Evolutionary conservation across 495 filamentous ascomycete species (phyloP), one percentile per base, ranked within the genome.

Genomic region (Neurospora sp.): DNA sequence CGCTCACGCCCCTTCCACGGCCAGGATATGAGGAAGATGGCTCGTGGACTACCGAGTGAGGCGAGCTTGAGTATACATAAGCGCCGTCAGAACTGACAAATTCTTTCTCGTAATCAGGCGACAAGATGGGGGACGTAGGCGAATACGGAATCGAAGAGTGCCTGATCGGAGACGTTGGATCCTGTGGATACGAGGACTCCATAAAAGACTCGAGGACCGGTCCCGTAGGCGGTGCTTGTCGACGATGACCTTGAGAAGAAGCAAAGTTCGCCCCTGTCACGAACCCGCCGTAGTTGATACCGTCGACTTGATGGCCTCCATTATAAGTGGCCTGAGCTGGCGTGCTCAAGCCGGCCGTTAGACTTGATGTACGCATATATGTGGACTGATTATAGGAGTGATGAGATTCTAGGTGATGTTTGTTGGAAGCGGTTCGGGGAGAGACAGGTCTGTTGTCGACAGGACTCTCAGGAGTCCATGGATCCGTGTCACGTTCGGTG

Each of bases 401-500:
- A 0, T 16, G 27, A 66, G 27, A 16, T 18, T 66, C 54, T 1
- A 35, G 27, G 12, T 27, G 14, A 66, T 66, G 23, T 35, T 48
- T 40, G 44, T 37, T 27, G 2, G 54, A 18, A 66, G 54, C 12
- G 12, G 54, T 66, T 66, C 27, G 54, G 12, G 54, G 27, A 66
- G 54, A 66, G 31, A 37, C 54, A 18, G 23, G 54, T 35, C 27
- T 66, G 27, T 27, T 59, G 20, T 16, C 37, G 11, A 20, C 69
- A 62, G 69, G 69, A 38, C 69, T 72, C 10, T 35, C 71, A 5
- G 38, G 8, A 35, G 35, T 27, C 72, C 72, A 31, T 11, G 74
- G 76, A 23, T 44, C 75, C 8, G 69, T 42, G 70, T 79, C 71
- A 38, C 75, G 75, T 31, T 81, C 80, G 0, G 77, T 78, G 7